A percentile compares a stretch with the other conserved stretches of the same genome.
These are phyloP conservation scores for Dothistroma septosporum DNA, from an alignment of 2,329 filamentous ascomycete species.

Conservation along the genomic window DNA sequence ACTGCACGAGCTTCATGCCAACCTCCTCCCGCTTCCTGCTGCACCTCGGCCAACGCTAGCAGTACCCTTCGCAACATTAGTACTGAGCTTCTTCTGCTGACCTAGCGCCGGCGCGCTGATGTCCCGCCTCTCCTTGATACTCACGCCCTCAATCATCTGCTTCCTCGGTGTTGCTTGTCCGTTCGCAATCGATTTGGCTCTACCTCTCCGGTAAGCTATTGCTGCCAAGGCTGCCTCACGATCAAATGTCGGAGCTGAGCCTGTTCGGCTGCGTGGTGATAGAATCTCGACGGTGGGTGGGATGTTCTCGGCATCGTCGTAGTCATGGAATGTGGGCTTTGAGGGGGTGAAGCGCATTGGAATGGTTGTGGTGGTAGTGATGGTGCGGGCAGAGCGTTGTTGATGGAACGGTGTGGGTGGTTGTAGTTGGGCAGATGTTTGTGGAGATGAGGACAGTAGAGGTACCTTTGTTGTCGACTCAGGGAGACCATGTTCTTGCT, in stretches of 20 bases:
- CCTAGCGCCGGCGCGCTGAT: conserved; percentile 43
- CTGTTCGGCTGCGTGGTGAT: conserved; percentile 16
- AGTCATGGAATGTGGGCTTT: conserved; percentile 25
- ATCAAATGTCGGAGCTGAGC: conserved; percentile 36
- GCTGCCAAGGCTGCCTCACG: conserved; percentile 71
- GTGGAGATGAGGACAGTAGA: conserved; percentile 41
- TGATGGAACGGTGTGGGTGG: conserved; percentile 23
- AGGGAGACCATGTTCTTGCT: conserved; percentile 2
- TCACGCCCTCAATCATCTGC: conserved; percentile 52
- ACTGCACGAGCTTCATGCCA: conserved; percentile 2
- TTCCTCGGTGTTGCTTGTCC: conserved; percentile 59
- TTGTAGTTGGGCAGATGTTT: conserved; percentile 24
- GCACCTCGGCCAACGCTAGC: conserved; percentile 8
- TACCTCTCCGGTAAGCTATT: conserved; percentile 67
- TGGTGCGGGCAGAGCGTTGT: conserved; percentile 37
- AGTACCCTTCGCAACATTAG: conserved; percentile 7
- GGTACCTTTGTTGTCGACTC: conserved; percentile 20
- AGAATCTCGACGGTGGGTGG: conserved; percentile 13
- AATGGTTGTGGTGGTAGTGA: conserved; percentile 48
- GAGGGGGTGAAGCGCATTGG: conserved; percentile 45
- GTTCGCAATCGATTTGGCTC: conserved; percentile 65
- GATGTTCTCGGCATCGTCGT: conserved; percentile 24
- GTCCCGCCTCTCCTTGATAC: conserved; percentile 41
- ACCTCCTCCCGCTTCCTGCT: conserved; percentile 5
- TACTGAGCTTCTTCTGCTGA: conserved; percentile 18